Base-by-base conservation (phyloP, 176 grass and related monocot genomes). In the Saccharum officinarum region DNA sequence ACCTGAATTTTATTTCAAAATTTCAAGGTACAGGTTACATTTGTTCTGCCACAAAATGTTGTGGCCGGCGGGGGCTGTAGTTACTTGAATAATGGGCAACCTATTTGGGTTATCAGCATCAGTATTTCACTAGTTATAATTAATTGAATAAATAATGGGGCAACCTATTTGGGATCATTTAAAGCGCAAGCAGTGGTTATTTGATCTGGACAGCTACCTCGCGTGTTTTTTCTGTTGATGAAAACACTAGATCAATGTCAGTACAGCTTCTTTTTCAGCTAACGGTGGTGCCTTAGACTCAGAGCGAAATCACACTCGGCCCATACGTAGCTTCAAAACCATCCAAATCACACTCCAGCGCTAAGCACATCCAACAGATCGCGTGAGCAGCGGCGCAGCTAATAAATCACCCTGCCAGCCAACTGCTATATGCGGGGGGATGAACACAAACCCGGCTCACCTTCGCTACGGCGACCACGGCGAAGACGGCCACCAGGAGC, bases 401-500 rank as follows among this genome's bases (percentile, higher is more conserved):
- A 7, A 41, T 4, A 10, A 67, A 59, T 10, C 3, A 23, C 22
- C 8, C 57, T 80, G 13, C 39, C 16, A 6, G 59, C 15, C 31
- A 64, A 7, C 57, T 60, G 0, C 0, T 60, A 0, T 60, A 4
- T 25, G 57, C 22, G 3, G 9, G 3, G 57, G 22, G 22, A 23
- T 0, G 57, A 13, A 26, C 23, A 64, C 11, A 15, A 30, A 30
- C 10, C 23, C 25, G 30, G 17, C 79, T 82, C n/a, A 87, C 79
- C 86, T 87, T 40, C 10, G 84, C 84, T 33, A 33, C 46, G 28
- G 26, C 80, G 37, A 8, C 44, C 4, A 77, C 74, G 46, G 65
- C 17, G 57, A 82, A 66, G 79, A 79, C 54, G 60, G 67, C 59
- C n/a, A 86, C 22, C 36, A 83, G 68, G 16, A 89, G 30, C 15